phyloP scores from a whole-genome alignment of 768 basidiomycete species.

The Daedalea quercina region DNA sequence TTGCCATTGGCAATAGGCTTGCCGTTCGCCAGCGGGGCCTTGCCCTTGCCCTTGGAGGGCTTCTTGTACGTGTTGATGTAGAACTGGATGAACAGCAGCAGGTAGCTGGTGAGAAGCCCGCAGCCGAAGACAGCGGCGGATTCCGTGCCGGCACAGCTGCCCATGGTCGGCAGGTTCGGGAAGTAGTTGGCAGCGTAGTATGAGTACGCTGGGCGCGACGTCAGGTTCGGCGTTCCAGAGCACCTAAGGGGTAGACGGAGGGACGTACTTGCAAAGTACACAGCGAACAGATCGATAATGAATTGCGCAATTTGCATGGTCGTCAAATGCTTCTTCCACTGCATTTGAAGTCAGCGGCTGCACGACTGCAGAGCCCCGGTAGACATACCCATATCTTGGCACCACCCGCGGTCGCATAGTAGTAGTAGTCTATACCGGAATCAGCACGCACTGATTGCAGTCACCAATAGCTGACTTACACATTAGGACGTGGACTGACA shows the following conservation, averaged over 20 bases:
- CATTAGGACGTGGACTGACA: slow-evolving; percentile 95
- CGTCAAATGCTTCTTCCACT: slow-evolving; percentile 99
- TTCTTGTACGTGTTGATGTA: slow-evolving; percentile 83
- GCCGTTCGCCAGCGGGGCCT: slow-evolving; percentile 30
- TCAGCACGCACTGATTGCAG: neutral
- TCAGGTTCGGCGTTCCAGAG: neutral
- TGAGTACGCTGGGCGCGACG: slow-evolving; percentile 51
- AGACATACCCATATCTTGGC: slow-evolving; percentile 88
- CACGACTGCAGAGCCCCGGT: neutral
- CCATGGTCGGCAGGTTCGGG: slow-evolving; percentile 55
- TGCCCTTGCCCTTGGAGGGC: slow-evolving; percentile 32
- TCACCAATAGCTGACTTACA: slow-evolving; percentile 47
- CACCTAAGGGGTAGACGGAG: neutral
- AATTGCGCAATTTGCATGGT: slow-evolving; percentile 97
- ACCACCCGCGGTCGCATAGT: slow-evolving; percentile 96
- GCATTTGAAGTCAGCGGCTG: slow-evolving; percentile 5
- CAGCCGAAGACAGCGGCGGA: slow-evolving; percentile 86
- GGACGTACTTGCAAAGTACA: slow-evolving; percentile 91
- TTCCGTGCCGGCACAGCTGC: slow-evolving; percentile 86
- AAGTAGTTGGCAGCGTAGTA: slow-evolving; percentile 72
- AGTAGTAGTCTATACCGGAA: slow-evolving; percentile 80
- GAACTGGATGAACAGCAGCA: slow-evolving; percentile 94
- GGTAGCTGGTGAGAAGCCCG: slow-evolving; percentile 80
- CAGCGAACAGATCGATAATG: slow-evolving; percentile 81
- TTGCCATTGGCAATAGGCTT: slow-evolving; percentile 41